Base-by-base conservation (phyloP, 805 yeast genomes). In the Brettanomyces bruxellensis region DNA sequence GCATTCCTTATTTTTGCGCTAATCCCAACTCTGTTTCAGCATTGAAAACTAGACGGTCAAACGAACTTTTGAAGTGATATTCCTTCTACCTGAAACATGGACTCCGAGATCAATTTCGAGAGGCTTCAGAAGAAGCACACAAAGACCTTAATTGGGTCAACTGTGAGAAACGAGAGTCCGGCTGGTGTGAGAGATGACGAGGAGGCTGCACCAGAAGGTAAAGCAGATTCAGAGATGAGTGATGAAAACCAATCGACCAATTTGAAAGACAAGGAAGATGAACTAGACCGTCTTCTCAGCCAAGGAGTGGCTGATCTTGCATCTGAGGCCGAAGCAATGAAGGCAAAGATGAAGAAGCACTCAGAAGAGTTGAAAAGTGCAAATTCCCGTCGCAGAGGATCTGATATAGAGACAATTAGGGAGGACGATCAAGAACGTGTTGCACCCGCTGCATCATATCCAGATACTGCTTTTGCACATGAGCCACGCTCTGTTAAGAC, bases 81-180 rank as follows among this genome's bases (percentile, higher is more conserved):
- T 35, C 12, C 12, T n/a, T 7, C 38, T 14, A 35, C 18, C 38
- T 14, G 23, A 22, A 9, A 40, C 11, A 75, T 75, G 79, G 78
- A 75, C 57, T 67, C 72, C 58, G 78, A 73, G 61, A 66, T 67
- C 51, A 79, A 77, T 59, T 67, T 73, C 51, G 78, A 76, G 59
- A 71, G 69, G 50, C 77, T 76, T 14, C 77, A 75, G 54, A 69
- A 64, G 54, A 64, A 69, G 44, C 50, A 59, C 35, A 60, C 69
- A 23, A 81, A 82, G 8, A 75, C 81, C 25, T 64, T 78, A 50
- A 73, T 77, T 30, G 83, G 83, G 9, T 64, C 76, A 7, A 70
- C 79, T 12, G 60, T 78, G 40, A 46, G 65, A 40, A 55, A 55
- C 48, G 53, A 57, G 8, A 49, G 48, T 22, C 54, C 57, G 12